Conservation (phyloP, 768 basidiomycete genomes). For the Rhodotorula toruloides region DNA sequence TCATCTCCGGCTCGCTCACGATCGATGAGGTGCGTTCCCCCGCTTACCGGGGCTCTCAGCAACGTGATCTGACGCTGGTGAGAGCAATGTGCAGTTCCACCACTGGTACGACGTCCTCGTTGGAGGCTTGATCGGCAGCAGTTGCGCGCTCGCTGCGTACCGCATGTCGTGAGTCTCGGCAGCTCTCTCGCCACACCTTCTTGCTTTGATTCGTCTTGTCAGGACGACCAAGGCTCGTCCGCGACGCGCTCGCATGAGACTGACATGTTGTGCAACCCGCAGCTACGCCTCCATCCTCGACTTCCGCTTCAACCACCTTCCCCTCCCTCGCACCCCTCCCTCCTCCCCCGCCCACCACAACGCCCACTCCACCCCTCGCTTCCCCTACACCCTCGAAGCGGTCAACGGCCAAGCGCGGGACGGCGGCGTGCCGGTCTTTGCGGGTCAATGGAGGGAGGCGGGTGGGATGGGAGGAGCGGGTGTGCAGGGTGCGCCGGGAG, state of each 20-base stretch:
- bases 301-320: constrained; percentile 59
- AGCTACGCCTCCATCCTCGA: constrained; percentile 58
- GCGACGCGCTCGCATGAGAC: background rate
- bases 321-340: constrained; percentile 49
- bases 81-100: constrained; percentile 44
- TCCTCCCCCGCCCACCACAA: background rate
- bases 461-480: background rate
- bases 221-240: too few species aligned
- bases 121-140: constrained; percentile 55
- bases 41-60: background rate
- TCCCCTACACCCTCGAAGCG: constrained; percentile 10
- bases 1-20: constrained; percentile 58
- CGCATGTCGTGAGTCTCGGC: constrained; percentile 26
- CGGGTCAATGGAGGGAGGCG: constrained; percentile 14
- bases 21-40: constrained; percentile 51
- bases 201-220: background rate
- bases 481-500: constrained; percentile 22
- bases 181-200: background rate
- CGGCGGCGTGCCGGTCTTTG: background rate
- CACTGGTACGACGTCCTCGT: constrained; percentile 60
- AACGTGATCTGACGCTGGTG: background rate
- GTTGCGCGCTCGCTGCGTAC: constrained; percentile 51
- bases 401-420: background rate
- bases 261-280: background rate
- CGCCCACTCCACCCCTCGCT: constrained; percentile 3